Percentiles rank a stretch among this genome's conserved stretches.
Evolutionary conservation across 768 basidiomycete genomes (phyloP).

Genomic region (Lactifluus piperatus): DNA sequence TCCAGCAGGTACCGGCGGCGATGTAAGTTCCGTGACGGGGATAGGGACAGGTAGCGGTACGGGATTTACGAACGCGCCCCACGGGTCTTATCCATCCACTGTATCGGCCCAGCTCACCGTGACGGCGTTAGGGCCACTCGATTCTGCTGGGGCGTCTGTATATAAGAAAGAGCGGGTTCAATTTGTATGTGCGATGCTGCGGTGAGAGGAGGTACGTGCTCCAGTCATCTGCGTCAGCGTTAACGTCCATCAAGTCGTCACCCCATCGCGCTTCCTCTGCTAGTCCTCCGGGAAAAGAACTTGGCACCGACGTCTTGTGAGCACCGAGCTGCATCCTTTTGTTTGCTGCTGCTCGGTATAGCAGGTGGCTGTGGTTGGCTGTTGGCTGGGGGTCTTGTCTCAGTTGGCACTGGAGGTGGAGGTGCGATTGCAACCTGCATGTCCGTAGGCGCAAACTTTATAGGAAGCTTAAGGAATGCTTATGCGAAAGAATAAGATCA

Average conservation of each 20-base stretch:
- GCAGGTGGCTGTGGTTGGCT: neutral
- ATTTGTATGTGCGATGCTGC: constrained; percentile 2
- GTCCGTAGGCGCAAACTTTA: constrained; percentile 2
- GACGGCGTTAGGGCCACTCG: constrained; percentile 20
- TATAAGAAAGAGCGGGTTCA: neutral
- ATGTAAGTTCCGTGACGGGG: constrained; percentile 11
- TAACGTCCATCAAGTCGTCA: constrained; percentile 85
- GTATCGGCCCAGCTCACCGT: constrained; percentile 24
- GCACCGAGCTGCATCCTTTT: constrained; percentile 68
- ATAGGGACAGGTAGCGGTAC: constrained; percentile 6
- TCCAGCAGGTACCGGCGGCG: neutral
- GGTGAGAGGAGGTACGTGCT: constrained; percentile 42
- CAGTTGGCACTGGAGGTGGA: constrained; percentile 15
- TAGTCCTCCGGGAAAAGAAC: constrained; percentile 42
- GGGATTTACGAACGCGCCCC: constrained; percentile 18
- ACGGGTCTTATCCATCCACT: constrained; percentile 18
- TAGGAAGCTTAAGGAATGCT: neutral
- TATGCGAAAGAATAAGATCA: neutral
- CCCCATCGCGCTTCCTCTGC: constrained; percentile 48
- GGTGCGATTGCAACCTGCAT: constrained; percentile 6
- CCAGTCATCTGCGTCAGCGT: constrained; percentile 93
- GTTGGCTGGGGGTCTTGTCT: constrained; percentile 2
- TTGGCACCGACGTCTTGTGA: constrained; percentile 34
- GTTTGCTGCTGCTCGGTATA: constrained; percentile 27
- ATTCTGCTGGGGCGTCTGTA: constrained; percentile 25